Base-by-base conservation (phyloP, 2,329 filamentous ascomycete genomes). In the Triangularia verruculosa region DNA sequence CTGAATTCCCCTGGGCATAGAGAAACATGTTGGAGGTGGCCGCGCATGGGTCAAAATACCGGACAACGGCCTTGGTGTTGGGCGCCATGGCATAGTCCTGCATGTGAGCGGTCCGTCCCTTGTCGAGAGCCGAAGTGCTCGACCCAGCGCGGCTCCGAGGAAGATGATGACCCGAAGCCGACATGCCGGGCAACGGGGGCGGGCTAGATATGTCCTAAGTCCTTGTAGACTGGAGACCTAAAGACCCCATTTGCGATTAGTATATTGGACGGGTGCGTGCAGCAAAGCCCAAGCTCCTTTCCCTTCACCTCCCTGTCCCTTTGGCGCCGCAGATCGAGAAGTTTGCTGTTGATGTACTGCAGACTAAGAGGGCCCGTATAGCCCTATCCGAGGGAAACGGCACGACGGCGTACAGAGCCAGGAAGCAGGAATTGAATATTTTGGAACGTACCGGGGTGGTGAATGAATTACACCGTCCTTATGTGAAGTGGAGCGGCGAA, bases 1-100 rank as follows among this genome's bases (percentile, higher is more conserved):
- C 88, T 6, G 88, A 86, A 60, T 88, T 88, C 30, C 92, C 90
- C 75, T 98, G 86, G 24, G 92, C 89, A 77, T 96, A 97, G 25
- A 99, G 84, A 69, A 99, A 90, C 80, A 95, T 90, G 24, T 92
- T 92, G 1, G 91, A 92, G 4, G 95, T 98, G 28, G 95, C 93
- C 17, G 93, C 92, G 75, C 91, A 96, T 63, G 95, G 91, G 70
- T 95, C 90, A 70, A 97, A 92, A 66, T 87, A 84, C 70, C 80
- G 82, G 67, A 79, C 74, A 24, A 82, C 76, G 61, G 80, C 76
- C 61, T 76, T 63, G 20, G 64, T 27, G 34, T 57, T 78, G 52
- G 81, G 74, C 62, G 83, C 79, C 80, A 85, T 82, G 63, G 79
- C 78, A 72, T 83, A 83, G 72, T 87, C 82, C 74, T 80, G 79